Percentiles rank a stretch among this genome's conserved stretches.
phyloP scores from a whole-genome alignment of 257 asterid genomes.

The Solanum lycopersicoides region DNA sequence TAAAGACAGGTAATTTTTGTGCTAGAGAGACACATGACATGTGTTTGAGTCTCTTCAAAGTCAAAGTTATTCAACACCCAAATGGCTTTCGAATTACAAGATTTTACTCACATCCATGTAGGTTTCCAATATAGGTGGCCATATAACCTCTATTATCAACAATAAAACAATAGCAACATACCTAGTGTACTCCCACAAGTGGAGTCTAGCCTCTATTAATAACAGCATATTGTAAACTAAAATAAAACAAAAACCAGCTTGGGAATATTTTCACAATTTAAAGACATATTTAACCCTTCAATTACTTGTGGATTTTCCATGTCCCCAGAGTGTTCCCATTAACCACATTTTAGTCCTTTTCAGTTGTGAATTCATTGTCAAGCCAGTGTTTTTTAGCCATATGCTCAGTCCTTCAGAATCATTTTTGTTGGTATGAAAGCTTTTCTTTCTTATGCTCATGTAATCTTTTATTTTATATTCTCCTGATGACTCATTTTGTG shows the following conservation, averaged over 20 bases:
- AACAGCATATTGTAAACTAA: no score
- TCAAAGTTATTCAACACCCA: not conserved
- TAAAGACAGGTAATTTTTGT: not conserved
- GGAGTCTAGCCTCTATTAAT: no score
- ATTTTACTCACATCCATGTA: conserved; percentile 4
- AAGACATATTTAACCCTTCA: not conserved
- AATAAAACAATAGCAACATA: not conserved
- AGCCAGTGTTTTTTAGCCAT: not conserved
- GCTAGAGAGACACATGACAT: not conserved
- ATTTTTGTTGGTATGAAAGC: not conserved
- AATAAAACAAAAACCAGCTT: not conserved
- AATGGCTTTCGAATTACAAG: not conserved
- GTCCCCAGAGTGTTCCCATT: not conserved
- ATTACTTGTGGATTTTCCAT: not conserved
- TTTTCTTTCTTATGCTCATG: not conserved
- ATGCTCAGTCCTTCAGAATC: not conserved
- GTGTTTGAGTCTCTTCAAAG: conserved; percentile 25
- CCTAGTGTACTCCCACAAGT: no score
- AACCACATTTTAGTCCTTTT: not conserved
- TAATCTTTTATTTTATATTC: not conserved
- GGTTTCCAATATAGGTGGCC: not conserved
- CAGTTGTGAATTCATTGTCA: not conserved
- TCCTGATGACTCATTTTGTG: not conserved
- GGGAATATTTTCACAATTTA: not conserved
- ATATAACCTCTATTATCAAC: not conserved